Evolutionary conservation across 164 flowering plant species (phyloP), one percentile per base, ranked within the genome.

Genomic region (Magnolia changhungtana): DNA sequence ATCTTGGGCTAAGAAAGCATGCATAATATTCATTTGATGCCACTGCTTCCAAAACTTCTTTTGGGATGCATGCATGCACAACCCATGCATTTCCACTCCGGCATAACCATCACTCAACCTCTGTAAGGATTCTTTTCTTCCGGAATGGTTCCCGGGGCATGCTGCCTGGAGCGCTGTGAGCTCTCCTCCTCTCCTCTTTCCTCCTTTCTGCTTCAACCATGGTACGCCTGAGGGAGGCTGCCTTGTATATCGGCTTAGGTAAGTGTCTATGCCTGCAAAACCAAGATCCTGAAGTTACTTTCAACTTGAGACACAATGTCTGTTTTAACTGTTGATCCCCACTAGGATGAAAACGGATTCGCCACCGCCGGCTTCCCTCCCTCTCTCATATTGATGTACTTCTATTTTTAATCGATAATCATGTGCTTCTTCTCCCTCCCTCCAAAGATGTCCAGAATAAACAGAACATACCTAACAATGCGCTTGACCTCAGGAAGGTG

Each of bases 401-500:
- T 37, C 45, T 37, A 37, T 37, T 37, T 37, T 37, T 37, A 37
- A 37, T 37, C 45, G 45, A 37, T 37, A 37, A 37, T 37, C 45
- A 37, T 37, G 45, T 37, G 45, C 45, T 37, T 37, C 45, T 37
- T 37, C 45, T 37, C 45, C 45, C 45, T 37, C 45, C 45, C 45
- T 37, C 16, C 61, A 55, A 11, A 55, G 18, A 55, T 7, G 61
- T 55, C 18, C 73, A 23, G 76, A 21, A 74, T 59, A 63, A 65
- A 73, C 50, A 16, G 37, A 50, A 69, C 84, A 68, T 82, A 93
- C 97, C 96, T 91, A 69, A 86, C 83, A 71, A 94, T 89, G 50
- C 99, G 95, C 82, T 91, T 94, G 72, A 96, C 85, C 77, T 91
- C 97, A 69, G 90, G 90, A 68, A 96, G 96, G 78, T 96, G 95